A percentile compares a stretch with the other conserved stretches of the same genome.
Conservation (phyloP, 257 asterid species). For the Rehmannia glutinosa region DNA sequence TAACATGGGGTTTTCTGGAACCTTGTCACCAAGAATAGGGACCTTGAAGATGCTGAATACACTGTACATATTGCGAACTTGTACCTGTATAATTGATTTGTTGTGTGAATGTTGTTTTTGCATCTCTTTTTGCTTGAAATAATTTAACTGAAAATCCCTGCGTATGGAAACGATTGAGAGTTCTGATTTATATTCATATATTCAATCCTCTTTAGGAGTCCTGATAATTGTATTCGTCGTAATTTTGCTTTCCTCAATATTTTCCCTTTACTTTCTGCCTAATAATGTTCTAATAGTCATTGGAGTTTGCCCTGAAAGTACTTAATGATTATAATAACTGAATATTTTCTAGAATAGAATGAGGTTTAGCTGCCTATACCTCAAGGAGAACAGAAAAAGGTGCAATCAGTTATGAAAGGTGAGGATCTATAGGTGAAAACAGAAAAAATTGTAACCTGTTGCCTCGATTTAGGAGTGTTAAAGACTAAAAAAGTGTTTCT, state of each 20-base stretch:
- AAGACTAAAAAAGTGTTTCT: too few species aligned
- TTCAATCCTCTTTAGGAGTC: too few species aligned
- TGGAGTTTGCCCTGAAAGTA: background rate
- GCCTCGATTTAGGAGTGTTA: too few species aligned
- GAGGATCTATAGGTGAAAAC: too few species aligned
- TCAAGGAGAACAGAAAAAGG: background rate
- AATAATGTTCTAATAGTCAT: background rate
- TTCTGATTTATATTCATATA: background rate
- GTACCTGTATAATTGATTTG: constrained; percentile 9
- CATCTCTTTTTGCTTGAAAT: background rate
- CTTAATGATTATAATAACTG: background rate
- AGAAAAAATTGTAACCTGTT: too few species aligned
- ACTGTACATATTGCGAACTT: constrained; percentile 52
- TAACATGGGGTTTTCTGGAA: constrained; percentile 87
- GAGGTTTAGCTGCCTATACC: background rate
- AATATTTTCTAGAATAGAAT: background rate
- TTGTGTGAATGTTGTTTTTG: background rate
- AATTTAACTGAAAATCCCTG: background rate
- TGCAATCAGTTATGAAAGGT: background rate
- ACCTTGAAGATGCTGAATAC: constrained; percentile 54
- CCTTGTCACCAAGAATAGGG: constrained; percentile 69
- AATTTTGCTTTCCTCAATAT: too few species aligned
- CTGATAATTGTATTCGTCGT: too few species aligned
- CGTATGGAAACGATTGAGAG: too few species aligned
- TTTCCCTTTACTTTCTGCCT: too few species aligned